Base-by-base conservation (phyloP, 1,284 basidiomycete species). In the Kwoniella shivajii region DNA sequence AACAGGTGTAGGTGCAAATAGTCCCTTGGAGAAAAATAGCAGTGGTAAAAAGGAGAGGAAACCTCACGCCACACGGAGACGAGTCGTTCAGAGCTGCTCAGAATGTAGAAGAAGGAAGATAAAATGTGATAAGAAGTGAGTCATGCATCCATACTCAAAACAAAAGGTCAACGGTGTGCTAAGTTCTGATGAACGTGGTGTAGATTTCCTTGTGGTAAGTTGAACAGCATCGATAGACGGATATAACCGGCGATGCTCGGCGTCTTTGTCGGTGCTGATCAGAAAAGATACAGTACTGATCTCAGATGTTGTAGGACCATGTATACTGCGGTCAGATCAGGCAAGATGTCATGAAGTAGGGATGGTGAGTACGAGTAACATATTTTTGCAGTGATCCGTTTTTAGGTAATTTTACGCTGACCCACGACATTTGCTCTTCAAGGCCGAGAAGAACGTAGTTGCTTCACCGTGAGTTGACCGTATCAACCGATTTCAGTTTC, bases 91-190 rank as follows among this genome's bases (percentile, higher is more conserved):
- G 67, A 78, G 76, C 45, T 79, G 78, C 50, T 76, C 74, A 14
- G 78, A 79, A 48, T 79, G 78, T 56, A 65, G 77, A n/a, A 64
- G 78, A 38, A 64, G 76, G 52, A 78, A 78, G 54, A 78, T 78
- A 59, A 77, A 77, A 59, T 78, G 77, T 62, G 77, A 78, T 57
- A 78, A 78, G 59, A 77, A 77, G 72, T 77, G 56, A 65, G 70
- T 65, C 16, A 10, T 29, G 26, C 18, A 6, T 30, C 38, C 11
- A 29, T 31, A n/a, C 47, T 20, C 30, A 38, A 10, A n/a, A n/a
- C n/a, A n/a, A n/a, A n/a, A n/a, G n/a, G n/a, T 24, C n/a, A 13
- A 7, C 36, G 18, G 16, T 38, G 9, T 30, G 13, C n/a, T 30
- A n/a, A 7, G 18, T 39, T 22, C 16, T 27, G 18, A 13, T 50